phyloP scores from a whole-genome alignment of 805 yeast genomes.

The Saccharomycopsis vini region DNA sequence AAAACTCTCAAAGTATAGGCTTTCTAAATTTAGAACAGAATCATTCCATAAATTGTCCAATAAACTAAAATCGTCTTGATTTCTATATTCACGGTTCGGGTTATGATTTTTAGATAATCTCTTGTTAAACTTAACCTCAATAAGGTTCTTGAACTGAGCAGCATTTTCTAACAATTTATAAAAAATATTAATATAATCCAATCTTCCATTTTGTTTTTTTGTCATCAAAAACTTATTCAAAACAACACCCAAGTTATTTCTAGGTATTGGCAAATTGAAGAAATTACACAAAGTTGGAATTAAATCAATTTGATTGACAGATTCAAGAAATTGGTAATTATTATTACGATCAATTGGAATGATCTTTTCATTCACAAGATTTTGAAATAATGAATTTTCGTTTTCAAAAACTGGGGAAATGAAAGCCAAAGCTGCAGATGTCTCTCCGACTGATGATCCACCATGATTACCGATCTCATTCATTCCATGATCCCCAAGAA shows the following conservation, averaged over 20 bases:
- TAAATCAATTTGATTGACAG: conserved; percentile 58
- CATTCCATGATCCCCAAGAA: conserved; percentile 95
- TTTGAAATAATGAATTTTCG: conserved; percentile 19
- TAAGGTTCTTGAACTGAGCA: conserved; percentile 42
- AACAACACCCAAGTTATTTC: conserved; percentile 65
- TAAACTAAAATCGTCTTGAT: conserved; percentile 13
- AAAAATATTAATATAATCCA: neutral
- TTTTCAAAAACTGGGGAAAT: conserved; percentile 50
- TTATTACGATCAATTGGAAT: conserved; percentile 34
- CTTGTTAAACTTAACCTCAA: conserved; percentile 31
- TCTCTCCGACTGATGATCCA: conserved; percentile 88
- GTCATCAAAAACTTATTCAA: conserved; percentile 48
- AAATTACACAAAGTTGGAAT: conserved; percentile 62
- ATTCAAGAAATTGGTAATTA: conserved; percentile 44
- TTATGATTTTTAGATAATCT: conserved; percentile 18
- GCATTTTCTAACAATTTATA: conserved; percentile 45
- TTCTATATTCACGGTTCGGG: neutral
- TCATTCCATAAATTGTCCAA: conserved; percentile 19
- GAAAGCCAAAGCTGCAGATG: conserved; percentile 72
- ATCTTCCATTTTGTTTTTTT: conserved; percentile 6
- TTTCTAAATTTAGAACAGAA: conserved; percentile 10
- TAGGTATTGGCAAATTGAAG: conserved; percentile 59
- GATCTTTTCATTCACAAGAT: conserved; percentile 19
- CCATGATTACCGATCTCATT: conserved; percentile 94
- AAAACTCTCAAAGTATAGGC: neutral